Base-by-base conservation (phyloP, 2,329 filamentous ascomycete species). In the Colletotrichum spinosum region DNA sequence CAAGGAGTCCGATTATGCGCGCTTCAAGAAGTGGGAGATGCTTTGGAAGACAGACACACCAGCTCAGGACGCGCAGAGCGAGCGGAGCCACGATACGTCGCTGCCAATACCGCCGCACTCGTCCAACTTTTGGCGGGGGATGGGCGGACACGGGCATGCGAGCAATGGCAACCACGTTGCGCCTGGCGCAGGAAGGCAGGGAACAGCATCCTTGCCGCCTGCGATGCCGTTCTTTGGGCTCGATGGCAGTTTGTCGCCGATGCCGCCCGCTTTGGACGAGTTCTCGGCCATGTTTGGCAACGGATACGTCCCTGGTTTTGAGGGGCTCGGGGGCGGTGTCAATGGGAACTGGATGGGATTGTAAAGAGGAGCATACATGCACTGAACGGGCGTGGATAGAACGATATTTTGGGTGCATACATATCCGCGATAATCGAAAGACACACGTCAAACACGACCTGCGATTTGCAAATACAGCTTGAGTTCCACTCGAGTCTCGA, bases 1-100 rank as follows among this genome's bases (percentile, higher is more conserved):
- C 3, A 68, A 75, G n/a, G 82, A 83, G 64, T 83, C 82, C 4
- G 82, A 83, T 33, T 84, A 84, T 50, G 81, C 82, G 53, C 76
- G 81, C 2, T 84, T 70, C 41, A 70, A 70, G 50, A 70, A 68
- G 44, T 70, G 69, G 69, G 68, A 70, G 66, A 82, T 83, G 74
- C 73, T 83, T 3, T 83, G 82, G 75, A 76, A 77, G 77, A 82
- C 79, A 41, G 74, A 77, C 46, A 59, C 69, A 9, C 69, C 74
- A 2, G 35, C 70, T n/a, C 68, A 72, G 34, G 73, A 75, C 12
- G 71, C 70, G 34, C 64, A 56, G 9, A 69, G 69, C 42, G 73
- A 74, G 50, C 62, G 69, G 38, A 65, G 63, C 2, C 55, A 51
- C 39, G 67, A 55, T 8, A 52, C 63, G 1, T 55, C 50, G 11